Evolutionary conservation across 768 basidiomycete species (phyloP).

Genomic region (Zangia roseola): DNA sequence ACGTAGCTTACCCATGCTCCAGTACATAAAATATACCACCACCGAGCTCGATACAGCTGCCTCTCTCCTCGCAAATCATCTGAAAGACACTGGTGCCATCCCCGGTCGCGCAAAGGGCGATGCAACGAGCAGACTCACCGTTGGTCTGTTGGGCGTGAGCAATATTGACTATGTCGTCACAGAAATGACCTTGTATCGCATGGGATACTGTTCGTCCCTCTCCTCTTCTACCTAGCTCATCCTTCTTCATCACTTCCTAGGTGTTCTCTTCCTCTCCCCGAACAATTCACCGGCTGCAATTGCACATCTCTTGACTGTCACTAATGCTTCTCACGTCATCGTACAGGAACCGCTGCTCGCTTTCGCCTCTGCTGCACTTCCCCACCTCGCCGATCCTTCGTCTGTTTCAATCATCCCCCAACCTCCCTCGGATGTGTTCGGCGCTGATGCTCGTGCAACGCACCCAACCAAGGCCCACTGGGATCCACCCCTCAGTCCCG

Average conservation of each 20-base stretch:
- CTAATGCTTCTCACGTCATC: conserved; percentile 20
- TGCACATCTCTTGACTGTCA: conserved; percentile 40
- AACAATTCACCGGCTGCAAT: conserved; percentile 48
- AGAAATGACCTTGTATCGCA: conserved; percentile 28
- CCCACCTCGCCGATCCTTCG: conserved; percentile 15
- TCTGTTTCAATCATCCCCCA: conserved; percentile 25
- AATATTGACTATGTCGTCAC: conserved; percentile 28
- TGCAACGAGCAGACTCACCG: conserved; percentile 21
- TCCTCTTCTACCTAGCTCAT: not conserved
- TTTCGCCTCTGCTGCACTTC: conserved; percentile 16
- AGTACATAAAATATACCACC: conserved; percentile 29
- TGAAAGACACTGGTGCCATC: conserved; percentile 17
- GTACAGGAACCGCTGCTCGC: conserved; percentile 17
- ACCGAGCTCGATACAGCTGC: conserved; percentile 25
- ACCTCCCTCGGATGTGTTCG: conserved; percentile 18
- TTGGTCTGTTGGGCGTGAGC: conserved; percentile 27
- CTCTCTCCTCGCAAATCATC: conserved; percentile 25
- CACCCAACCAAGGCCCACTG: conserved; percentile 23
- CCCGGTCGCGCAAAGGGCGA: conserved; percentile 25
- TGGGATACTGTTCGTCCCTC: conserved; percentile 29
- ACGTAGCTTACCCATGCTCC: not conserved
- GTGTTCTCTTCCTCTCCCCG: conserved; percentile 38
- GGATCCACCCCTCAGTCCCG: conserved; percentile 20
- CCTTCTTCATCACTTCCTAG: conserved; percentile 3
- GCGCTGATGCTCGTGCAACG: conserved; percentile 12